Evolutionary conservation across 306 rosid species (phyloP), one percentile per base, ranked within the genome.

Genomic region (Rosa multiflora): DNA sequence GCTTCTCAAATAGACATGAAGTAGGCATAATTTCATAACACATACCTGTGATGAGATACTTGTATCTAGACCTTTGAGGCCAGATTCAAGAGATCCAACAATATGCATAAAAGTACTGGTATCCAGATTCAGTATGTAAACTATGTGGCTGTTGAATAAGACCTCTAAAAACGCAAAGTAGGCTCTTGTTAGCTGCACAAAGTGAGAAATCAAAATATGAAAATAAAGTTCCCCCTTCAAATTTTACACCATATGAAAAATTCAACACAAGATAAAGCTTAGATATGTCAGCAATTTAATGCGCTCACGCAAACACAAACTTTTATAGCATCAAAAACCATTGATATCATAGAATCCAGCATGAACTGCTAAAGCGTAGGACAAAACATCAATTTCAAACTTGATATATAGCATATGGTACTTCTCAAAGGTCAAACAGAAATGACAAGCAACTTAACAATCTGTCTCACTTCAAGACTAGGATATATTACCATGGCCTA

Each of bases 111-210:
- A 96, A 72, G 99, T 96, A 87, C 79, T 91, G 67, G 90, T 84
- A 76, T 89, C 99, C 78, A 93, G 78, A 88, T 93, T 96, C 86
- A 93, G 81, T 81, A 93, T 82, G 84, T 88, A 89, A 78, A 86
- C 84, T 62, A 96, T 83, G 82, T 96, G 98, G 88, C 96, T 89
- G 87, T 82, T 91, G 91, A 91, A 93, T 78, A 96, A 75, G 87
- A 96, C 96, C 90, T 96, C 99, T 89, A 93, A 78, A 87, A 96
- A 96, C 20, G 97, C 91, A 83, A 96, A 96, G 87, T 96, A 96
- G 23, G 99, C 98, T 86, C 83, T 89, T 51, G 98, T 93, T 76
- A 96, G 86, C 99, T 96, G 98, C 91, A 81, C 84, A 79, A 69
- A 71, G 81, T 71, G 32, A 76, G 78, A 82, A 73, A 52, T 67